A percentile compares a stretch with the other conserved stretches of the same genome.
These are phyloP conservation scores for Lyophyllum semitale DNA, from an alignment of 768 basidiomycete genomes.

Conservation along the genomic window DNA sequence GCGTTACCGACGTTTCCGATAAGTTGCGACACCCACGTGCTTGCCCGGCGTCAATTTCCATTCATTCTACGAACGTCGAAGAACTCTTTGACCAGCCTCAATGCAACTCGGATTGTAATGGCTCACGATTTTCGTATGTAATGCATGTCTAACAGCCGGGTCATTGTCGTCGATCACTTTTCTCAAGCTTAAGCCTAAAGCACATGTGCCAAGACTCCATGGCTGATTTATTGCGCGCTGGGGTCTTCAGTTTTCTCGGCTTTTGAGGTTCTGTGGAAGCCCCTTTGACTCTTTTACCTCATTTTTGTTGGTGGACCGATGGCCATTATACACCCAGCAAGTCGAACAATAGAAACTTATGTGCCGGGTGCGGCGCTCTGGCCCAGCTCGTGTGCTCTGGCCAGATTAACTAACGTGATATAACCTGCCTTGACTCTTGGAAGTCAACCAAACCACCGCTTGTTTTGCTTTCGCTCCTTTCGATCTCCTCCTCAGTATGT, in stretches of 20 bases:
- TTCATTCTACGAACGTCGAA: too few species aligned
- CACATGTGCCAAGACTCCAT: too few species aligned
- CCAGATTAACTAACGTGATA: not conserved
- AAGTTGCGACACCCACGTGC: constrained; percentile 18
- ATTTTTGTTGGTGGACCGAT: not conserved
- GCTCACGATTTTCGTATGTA: too few species aligned
- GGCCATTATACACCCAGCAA: not conserved
- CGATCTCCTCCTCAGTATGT: not conserved
- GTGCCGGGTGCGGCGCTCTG: not conserved
- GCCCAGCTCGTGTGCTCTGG: constrained; percentile 1
- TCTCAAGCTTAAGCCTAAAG: too few species aligned
- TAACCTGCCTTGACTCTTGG: not conserved
- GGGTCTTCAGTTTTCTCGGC: too few species aligned
- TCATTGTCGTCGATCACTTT: too few species aligned
- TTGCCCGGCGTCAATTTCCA: not conserved
- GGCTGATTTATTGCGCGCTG: too few species aligned
- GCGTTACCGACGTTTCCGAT: constrained; percentile 3
- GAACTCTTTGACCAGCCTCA: too few species aligned
- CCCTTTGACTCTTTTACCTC: too few species aligned
- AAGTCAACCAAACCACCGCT: not conserved
- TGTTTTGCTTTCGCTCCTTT: not conserved
- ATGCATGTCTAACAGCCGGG: too few species aligned
- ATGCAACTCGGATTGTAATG: too few species aligned
- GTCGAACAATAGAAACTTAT: not conserved
- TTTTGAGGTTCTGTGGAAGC: too few species aligned